These are phyloP conservation scores for Aulographum hederae DNA, from an alignment of 2,329 filamentous ascomycete genomes.

Conservation along the genomic window DNA sequence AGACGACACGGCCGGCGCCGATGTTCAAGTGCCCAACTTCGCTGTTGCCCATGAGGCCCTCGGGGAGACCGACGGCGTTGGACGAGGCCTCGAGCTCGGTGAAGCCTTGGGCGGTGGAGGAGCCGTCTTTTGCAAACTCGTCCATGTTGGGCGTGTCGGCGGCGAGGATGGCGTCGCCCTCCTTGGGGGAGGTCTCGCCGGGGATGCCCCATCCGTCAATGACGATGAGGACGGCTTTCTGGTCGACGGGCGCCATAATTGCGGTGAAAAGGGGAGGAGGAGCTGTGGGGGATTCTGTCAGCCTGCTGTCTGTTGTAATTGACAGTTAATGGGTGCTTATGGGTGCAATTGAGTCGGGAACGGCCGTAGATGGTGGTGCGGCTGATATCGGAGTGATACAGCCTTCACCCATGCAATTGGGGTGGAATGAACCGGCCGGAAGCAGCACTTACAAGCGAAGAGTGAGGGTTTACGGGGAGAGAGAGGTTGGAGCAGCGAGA, in stretches of 20 bases:
- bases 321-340: too few relatives aligned
- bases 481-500: too few relatives aligned
- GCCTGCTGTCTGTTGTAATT: too few relatives aligned
- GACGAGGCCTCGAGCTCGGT: constrained; percentile 92
- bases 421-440: too few relatives aligned
- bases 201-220: constrained; percentile 98
- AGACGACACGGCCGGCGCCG: constrained; percentile 89
- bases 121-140: constrained; percentile 47
- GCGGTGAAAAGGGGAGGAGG: constrained; percentile 6
- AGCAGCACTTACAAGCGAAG: too few relatives aligned
- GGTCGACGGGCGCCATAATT: constrained; percentile 48
- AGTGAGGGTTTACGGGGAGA: too few relatives aligned
- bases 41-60: constrained; percentile 97
- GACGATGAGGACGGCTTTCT: constrained; percentile 67
- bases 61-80: constrained; percentile 82
- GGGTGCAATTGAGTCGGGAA: too few relatives aligned
- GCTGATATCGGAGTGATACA: too few relatives aligned
- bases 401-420: too few relatives aligned
- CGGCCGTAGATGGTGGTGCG: too few relatives aligned
- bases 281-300: too few relatives aligned
- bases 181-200: constrained; percentile 57
- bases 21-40: constrained; percentile 99
- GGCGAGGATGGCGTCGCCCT: constrained; percentile 89
- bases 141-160: constrained; percentile 94
- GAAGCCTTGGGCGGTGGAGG: constrained; percentile 65